Conservation (phyloP, 768 basidiomycete species). For the Hydnomerulius pinastri region DNA sequence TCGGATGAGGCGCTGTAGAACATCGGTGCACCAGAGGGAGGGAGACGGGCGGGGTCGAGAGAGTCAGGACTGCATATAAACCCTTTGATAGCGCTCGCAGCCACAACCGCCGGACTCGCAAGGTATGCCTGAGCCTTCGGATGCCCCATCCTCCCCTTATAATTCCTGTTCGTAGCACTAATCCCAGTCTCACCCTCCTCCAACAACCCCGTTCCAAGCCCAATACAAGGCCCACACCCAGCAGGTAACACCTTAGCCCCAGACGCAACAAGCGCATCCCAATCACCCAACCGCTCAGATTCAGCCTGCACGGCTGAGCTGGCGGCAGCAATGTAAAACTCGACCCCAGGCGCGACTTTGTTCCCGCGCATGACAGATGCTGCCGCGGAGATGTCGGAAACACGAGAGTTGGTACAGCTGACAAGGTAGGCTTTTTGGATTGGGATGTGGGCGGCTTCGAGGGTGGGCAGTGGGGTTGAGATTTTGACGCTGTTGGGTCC, state of each 20-base stretch:
- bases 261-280: constrained; percentile 82
- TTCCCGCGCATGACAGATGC: constrained; percentile 86
- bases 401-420: constrained; percentile 96
- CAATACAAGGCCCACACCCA: constrained; percentile 98
- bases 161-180: constrained; percentile 97
- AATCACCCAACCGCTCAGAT: constrained; percentile 82
- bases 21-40: constrained; percentile 51
- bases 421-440: constrained; percentile 99
- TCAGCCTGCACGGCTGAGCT: constrained; percentile 91
- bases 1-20: constrained; percentile 52
- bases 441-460: constrained; percentile 69
- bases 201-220: constrained; percentile 87
- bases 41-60: constrained; percentile 53
- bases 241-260: constrained; percentile 93
- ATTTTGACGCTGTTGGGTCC: constrained; percentile 98
- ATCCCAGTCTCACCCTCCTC: constrained; percentile 96
- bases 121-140: constrained; percentile 95
- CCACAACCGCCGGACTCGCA: constrained; percentile 95
- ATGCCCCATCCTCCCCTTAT: constrained; percentile 98
- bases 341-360: constrained; percentile 83
- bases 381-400: constrained; percentile 90
- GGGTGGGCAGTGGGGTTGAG: constrained; percentile 87
- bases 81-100: constrained; percentile 91
- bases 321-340: constrained; percentile 97
- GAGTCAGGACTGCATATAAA: constrained; percentile 84